Base-by-base conservation (phyloP, 176 grass and related monocot species). In the Eragrostis nindensis region DNA sequence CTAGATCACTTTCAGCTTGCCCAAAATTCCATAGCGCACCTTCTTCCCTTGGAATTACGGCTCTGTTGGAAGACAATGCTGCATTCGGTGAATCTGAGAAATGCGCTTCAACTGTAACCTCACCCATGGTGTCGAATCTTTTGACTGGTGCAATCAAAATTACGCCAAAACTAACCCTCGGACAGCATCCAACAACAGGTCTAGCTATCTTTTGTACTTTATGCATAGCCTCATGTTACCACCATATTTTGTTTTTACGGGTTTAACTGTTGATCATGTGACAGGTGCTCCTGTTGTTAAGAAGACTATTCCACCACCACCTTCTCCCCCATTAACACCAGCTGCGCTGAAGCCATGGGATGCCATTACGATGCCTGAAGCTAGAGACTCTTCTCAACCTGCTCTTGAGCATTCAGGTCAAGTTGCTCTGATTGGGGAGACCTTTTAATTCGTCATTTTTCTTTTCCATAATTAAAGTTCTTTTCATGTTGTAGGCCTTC, bases 11-110 rank as follows among this genome's bases (percentile, higher is more conserved):
- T 75, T 80, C 79, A 85, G 65, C 89, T 66, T 83, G 61, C 80
- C 85, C 89, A 44, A 89, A 83, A 83, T 91, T 75, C 87, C 73
- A 87, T 47, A 94, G 89, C 24, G 83, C 82, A 18, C 89, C 84
- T 49, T 92, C 90, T 73, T 68, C 88, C 81, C 80, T 94, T 81
- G 95, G 92, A 82, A 90, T 95, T 80, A 95, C 84, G 19, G 76
- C 89, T 81, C 76, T 95, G 44, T 84, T 95, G 61, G 88, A 95
- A 68, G 90, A 95, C 39, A 75, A 91, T 85, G 83, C 62, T 84
- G 57, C 64, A 81, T 89, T 70, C 77, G 49, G 54, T 75, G 55
- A 36, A 13, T 53, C 69, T 19, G 84, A 91, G 53, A 22, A 68
- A 43, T 81, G 53, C 55, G 24, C 36, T 79, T 85, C 82, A 80